These are phyloP conservation scores for Agrocybe chaxingu DNA, from an alignment of 768 basidiomycete species.

Conservation along the genomic window DNA sequence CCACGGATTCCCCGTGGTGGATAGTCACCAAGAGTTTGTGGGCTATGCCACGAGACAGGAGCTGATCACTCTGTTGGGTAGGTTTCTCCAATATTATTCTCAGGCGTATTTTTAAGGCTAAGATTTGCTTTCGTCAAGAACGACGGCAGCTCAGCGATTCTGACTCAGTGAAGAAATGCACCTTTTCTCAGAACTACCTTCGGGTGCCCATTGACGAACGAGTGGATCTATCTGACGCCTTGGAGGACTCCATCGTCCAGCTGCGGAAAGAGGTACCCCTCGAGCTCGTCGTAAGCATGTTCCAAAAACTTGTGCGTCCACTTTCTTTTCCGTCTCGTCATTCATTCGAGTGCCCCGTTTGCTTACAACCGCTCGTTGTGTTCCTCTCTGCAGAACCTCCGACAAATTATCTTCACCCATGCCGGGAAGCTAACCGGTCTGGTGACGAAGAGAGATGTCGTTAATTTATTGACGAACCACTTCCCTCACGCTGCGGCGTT, in stretches of 20 bases:
- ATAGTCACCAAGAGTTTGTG: slow-evolving; percentile 42
- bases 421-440: slow-evolving; percentile 59
- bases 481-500: slow-evolving; percentile 52
- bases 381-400: slow-evolving; percentile 47
- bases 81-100: slow-evolving; percentile 7
- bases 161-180: slow-evolving; percentile 33
- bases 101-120: background rate
- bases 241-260: slow-evolving; percentile 54
- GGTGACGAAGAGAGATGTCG: slow-evolving; percentile 68
- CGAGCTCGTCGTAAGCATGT: slow-evolving; percentile 70
- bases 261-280: slow-evolving; percentile 67
- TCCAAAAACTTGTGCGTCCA: slow-evolving; percentile 60
- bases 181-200: slow-evolving; percentile 33
- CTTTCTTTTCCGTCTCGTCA: background rate
- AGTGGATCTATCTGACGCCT: slow-evolving; percentile 34
- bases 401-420: slow-evolving; percentile 65
- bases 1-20: slow-evolving; percentile 66
- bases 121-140: slow-evolving; percentile 14
- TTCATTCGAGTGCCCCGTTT: background rate
- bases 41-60: slow-evolving; percentile 63
- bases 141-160: slow-evolving; percentile 22
- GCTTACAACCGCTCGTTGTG: background rate
- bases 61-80: slow-evolving; percentile 37
- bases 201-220: slow-evolving; percentile 24
- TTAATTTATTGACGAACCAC: slow-evolving; percentile 53